A percentile compares a stretch with the other conserved stretches of the same genome.
These are phyloP conservation scores for Casuarina equisetifolia DNA, from an alignment of 306 rosid genomes.

Conservation along the genomic window DNA sequence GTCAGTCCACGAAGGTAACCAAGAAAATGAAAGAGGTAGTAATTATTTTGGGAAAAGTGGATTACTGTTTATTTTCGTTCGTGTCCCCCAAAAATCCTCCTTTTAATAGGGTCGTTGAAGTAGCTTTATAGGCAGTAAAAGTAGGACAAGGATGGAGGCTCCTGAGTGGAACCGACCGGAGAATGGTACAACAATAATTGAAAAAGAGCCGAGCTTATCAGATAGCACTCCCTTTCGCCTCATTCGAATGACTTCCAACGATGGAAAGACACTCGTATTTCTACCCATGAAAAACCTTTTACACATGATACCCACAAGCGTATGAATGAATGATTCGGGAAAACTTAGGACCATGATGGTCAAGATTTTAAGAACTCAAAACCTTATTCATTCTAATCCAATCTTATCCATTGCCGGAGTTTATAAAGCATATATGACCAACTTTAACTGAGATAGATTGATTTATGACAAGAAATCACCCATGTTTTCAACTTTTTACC, in stretches of 20 bases:
- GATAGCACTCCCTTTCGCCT: background rate
- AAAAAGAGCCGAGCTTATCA: background rate
- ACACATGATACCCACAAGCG: too few species aligned
- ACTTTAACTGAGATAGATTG: background rate
- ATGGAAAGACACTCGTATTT: background rate
- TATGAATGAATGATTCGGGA: too few species aligned
- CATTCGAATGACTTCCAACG: background rate
- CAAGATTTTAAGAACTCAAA: background rate
- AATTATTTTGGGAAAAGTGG: too few species aligned
- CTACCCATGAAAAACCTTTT: background rate
- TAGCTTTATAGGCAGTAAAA: too few species aligned
- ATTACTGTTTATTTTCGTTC: too few species aligned
- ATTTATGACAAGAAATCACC: background rate
- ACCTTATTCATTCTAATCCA: too few species aligned
- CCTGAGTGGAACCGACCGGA: background rate
- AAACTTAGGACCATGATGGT: too few species aligned
- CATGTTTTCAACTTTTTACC: background rate
- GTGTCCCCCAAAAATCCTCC: too few species aligned
- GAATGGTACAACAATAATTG: slow-evolving; percentile 6
- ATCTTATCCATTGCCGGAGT: background rate
- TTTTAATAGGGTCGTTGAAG: too few species aligned
- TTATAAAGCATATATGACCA: background rate
- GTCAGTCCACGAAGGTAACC: too few species aligned
- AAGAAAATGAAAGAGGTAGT: too few species aligned
- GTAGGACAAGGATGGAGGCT: background rate